Conservation (phyloP, 768 basidiomycete genomes). For the Brasilioporus rufonigricans region DNA sequence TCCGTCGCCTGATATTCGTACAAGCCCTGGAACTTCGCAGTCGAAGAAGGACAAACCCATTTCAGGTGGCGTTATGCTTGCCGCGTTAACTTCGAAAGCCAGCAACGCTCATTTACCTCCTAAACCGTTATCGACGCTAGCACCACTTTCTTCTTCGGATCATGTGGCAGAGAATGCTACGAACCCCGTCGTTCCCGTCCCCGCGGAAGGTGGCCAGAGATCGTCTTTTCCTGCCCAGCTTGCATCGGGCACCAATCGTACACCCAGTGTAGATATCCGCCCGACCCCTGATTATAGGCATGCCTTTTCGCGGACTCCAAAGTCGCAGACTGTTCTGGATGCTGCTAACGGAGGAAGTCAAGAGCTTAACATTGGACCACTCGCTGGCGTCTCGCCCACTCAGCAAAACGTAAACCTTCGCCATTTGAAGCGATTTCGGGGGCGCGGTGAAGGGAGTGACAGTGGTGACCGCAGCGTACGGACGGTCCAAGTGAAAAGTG, state of each 20-base stretch:
- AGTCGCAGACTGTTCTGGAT: constrained; percentile 24
- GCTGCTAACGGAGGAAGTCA: neutral
- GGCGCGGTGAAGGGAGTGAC: too few species aligned
- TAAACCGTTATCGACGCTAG: neutral
- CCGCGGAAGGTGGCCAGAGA: constrained; percentile 13
- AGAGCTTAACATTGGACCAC: constrained; percentile 25
- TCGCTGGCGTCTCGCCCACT: constrained; percentile 20
- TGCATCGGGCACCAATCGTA: constrained; percentile 11
- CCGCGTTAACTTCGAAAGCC: neutral
- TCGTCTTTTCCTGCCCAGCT: constrained; percentile 10
- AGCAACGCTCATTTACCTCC: neutral
- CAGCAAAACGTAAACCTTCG: constrained; percentile 31
- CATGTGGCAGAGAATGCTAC: neutral
- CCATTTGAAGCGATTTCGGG: constrained; percentile 27
- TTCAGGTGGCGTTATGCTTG: constrained; percentile 22
- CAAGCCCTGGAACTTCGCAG: neutral
- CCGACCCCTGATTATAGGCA: constrained; percentile 9
- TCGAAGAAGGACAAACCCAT: constrained; percentile 3
- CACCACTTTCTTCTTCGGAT: neutral
- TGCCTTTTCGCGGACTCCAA: constrained; percentile 18
- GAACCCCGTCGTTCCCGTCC: constrained; percentile 1
- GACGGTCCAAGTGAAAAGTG: constrained; percentile 17
- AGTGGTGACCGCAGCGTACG: constrained; percentile 30
- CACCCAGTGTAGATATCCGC: neutral
- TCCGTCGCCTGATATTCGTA: neutral